Evolutionary conservation across 2,329 filamentous ascomycete species (phyloP), one percentile per base, ranked within the genome.

Genomic region (Biscogniauxia sp.): DNA sequence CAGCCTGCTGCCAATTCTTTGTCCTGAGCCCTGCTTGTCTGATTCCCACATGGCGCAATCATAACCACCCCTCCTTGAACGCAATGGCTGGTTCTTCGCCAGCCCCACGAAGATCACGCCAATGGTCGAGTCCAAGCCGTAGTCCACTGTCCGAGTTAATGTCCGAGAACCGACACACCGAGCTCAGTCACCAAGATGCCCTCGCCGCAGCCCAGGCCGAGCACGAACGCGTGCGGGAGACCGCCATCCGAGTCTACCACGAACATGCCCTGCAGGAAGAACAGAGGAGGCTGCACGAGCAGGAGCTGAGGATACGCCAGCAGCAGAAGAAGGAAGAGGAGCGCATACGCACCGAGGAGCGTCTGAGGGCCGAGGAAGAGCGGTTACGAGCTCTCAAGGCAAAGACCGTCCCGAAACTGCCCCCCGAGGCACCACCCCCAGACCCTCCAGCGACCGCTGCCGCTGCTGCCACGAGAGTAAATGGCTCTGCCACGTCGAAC

Each of bases 151-250:
- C 86, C 20, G 82, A 79, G 23, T 82, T 91, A 26, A 87, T 92
- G 61, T 79, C 79, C 50, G 83, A 86, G 56, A 81, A 84, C 32
- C 82, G 84, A 41, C 87, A 90, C 64, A 84, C 83, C 37, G 87
- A 88, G 70, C 78, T 83, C 55, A 80, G 79, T 58, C 88, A 92
- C 70, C 81, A 83, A 60, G 83, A 87, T 66, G 88, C 89, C 15
- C 82, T 94, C 17, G 84, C 84, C 53, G 83, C 84, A 53, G 88
- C 88, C 3, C 85, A 85, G 54, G 80, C 80, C 15, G 84, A 89
- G 69, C 90, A 93, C 72, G 84, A 90, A 45, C 81, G 84, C 26
- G 83, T 94, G 11, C 81, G 82, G 26, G 75, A 81, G 57, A 75
- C 75, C 28, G 83, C 83, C 7, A 72, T 84, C 41, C 75, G 78